phyloP scores from a whole-genome alignment of 2,329 filamentous ascomycete genomes.

The Calonectria naviculata region DNA sequence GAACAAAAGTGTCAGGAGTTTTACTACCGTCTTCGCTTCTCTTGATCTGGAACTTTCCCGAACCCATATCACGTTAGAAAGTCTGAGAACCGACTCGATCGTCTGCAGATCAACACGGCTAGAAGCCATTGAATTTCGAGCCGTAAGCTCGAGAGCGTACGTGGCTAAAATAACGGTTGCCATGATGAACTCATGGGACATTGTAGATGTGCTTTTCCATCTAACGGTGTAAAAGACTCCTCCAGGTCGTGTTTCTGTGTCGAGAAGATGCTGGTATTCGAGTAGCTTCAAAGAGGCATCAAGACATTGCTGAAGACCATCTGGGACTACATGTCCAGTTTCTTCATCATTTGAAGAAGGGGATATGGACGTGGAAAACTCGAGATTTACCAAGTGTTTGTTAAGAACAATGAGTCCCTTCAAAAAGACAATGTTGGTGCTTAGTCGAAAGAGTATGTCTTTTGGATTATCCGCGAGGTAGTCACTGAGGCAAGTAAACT shows the following conservation, averaged over 20 bases:
- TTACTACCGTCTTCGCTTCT: not conserved
- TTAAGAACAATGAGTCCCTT: not conserved
- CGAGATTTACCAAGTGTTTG: not conserved
- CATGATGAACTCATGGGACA: not conserved
- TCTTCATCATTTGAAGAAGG: not conserved
- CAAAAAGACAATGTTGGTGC: not conserved
- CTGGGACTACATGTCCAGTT: no score
- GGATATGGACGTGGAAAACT: not conserved
- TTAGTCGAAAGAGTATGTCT: not conserved
- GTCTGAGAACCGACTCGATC: not conserved
- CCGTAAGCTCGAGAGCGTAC: not conserved
- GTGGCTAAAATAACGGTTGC: not conserved
- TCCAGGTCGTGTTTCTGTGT: not conserved
- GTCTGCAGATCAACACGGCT: not conserved
- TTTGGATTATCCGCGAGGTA: not conserved
- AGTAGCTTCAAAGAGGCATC: not conserved
- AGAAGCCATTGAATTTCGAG: not conserved
- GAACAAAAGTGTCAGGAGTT: not conserved
- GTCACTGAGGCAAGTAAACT: not conserved
- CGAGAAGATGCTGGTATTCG: not conserved
- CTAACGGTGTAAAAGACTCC: not conserved
- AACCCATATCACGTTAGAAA: not conserved
- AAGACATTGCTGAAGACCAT: not conserved
- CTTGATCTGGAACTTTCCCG: not conserved
- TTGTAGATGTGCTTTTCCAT: not conserved